phyloP scores from a whole-genome alignment of 108 stramenopile genomes.

The Halocafeteria seosinensis region DNA sequence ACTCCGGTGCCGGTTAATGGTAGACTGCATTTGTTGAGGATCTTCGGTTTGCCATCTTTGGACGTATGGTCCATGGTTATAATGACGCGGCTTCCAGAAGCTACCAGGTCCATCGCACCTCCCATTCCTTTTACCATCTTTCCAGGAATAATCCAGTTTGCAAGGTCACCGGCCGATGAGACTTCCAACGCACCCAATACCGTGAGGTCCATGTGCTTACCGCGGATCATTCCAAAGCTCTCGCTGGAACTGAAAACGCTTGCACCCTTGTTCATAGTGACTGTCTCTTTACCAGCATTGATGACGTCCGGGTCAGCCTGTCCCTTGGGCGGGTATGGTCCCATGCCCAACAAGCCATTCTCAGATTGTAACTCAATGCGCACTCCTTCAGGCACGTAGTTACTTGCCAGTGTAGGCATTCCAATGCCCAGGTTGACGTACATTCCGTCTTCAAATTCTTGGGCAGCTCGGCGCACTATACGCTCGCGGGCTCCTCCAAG shows the following conservation, averaged over 20 bases:
- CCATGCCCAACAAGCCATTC: slow-evolving; percentile 70
- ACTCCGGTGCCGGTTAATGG: slow-evolving; percentile 68
- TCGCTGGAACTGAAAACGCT: slow-evolving; percentile 54
- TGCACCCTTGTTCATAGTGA: slow-evolving; percentile 53
- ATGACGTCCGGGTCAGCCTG: slow-evolving; percentile 60
- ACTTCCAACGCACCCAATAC: slow-evolving; percentile 75
- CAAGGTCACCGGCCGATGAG: slow-evolving; percentile 60
- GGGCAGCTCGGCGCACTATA: slow-evolving; percentile 64
- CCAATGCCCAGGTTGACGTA: slow-evolving; percentile 84
- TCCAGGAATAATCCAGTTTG: slow-evolving; percentile 82
- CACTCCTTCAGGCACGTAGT: slow-evolving; percentile 62
- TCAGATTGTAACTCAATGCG: slow-evolving; percentile 72
- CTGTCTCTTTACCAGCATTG: slow-evolving; percentile 79
- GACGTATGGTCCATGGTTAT: slow-evolving; percentile 81
- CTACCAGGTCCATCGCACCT: slow-evolving; percentile 83
- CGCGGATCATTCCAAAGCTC: slow-evolving; percentile 77
- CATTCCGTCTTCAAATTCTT: slow-evolving; percentile 74
- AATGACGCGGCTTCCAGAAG: slow-evolving; percentile 55
- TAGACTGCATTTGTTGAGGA: slow-evolving; percentile 55
- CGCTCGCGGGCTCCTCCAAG: slow-evolving; percentile 46
- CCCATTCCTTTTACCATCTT: slow-evolving; percentile 74
- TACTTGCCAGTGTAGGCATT: slow-evolving; percentile 60
- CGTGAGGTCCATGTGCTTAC: slow-evolving; percentile 68
- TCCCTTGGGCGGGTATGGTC: slow-evolving; percentile 56
- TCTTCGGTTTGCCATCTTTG: slow-evolving; percentile 65